These are phyloP conservation scores for Ilex asprella DNA, from an alignment of 257 asterid species.

Conservation along the genomic window DNA sequence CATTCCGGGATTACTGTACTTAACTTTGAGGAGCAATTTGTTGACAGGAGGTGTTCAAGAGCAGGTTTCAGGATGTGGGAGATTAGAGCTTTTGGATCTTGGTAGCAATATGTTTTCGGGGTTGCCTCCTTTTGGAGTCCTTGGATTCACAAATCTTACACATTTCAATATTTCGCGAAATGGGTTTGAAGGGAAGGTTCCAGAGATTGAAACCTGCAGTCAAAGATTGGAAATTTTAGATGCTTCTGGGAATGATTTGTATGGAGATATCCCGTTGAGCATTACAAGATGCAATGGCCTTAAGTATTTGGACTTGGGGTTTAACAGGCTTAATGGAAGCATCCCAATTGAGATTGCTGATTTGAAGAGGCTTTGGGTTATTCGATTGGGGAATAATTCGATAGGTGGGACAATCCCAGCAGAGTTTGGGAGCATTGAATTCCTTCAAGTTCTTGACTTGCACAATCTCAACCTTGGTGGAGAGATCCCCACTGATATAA, in stretches of 20 bases:
- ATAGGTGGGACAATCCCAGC: slow-evolving; percentile 59
- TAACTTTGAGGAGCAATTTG: slow-evolving; percentile 73
- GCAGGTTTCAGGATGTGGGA: slow-evolving; percentile 42
- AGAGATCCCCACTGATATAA: slow-evolving; percentile 58
- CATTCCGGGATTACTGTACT: slow-evolving; percentile 43
- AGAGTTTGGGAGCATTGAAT: slow-evolving; percentile 62
- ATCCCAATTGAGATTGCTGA: slow-evolving; percentile 58
- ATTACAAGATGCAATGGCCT: slow-evolving; percentile 56
- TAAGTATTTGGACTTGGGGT: slow-evolving; percentile 76
- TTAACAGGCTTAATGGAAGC: slow-evolving; percentile 59
- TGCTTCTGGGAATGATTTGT: slow-evolving; percentile 55
- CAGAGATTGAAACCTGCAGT: slow-evolving; percentile 39
- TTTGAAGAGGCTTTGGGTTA: slow-evolving; percentile 44
- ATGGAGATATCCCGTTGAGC: slow-evolving; percentile 53
- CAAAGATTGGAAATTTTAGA: slow-evolving; percentile 51
- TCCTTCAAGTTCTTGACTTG: slow-evolving; percentile 82
- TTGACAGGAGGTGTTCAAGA: slow-evolving; percentile 62
- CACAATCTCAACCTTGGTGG: slow-evolving; percentile 56
- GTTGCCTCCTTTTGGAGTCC: slow-evolving; percentile 51
- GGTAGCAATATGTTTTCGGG: slow-evolving; percentile 71
- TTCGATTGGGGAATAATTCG: slow-evolving; percentile 63
- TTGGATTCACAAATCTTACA: slow-evolving; percentile 38
- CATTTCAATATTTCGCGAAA: slow-evolving; percentile 66
- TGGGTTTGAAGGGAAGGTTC: slow-evolving; percentile 49
- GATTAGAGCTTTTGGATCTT: slow-evolving; percentile 80